A percentile compares a stretch with the other conserved stretches of the same genome.
phyloP scores from a whole-genome alignment of 495 filamentous ascomycete species.

The Aspergillus panamensis region DNA sequence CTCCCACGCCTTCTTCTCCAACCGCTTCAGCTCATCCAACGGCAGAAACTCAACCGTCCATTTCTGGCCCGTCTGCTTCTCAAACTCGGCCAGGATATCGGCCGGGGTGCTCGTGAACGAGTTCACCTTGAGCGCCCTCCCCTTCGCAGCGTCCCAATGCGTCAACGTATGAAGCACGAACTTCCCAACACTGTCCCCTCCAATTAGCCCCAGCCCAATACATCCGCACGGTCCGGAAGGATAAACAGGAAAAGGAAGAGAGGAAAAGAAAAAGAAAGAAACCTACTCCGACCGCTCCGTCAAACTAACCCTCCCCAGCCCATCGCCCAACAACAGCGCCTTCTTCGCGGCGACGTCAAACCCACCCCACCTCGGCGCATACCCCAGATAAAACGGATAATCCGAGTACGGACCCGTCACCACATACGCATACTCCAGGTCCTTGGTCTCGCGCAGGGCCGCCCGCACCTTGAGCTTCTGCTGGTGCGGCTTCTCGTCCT shows the following conservation, averaged over 20 bases:
- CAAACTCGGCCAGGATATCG: constrained; percentile 60
- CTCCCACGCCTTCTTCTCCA: constrained; percentile 57
- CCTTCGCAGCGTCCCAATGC: constrained; percentile 49
- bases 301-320: constrained; percentile 56
- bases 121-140: constrained; percentile 61
- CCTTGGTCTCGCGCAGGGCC: constrained; percentile 44
- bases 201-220: constrained; percentile 3
- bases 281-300: constrained; percentile 66
- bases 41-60: constrained; percentile 51
- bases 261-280: background rate
- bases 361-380: constrained; percentile 39
- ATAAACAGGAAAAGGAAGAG: background rate
- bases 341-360: constrained; percentile 54
- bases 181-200: constrained; percentile 57
- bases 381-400: constrained; percentile 50
- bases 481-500: constrained; percentile 64
- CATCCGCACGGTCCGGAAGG: background rate
- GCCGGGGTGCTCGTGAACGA: constrained; percentile 64
- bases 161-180: constrained; percentile 58
- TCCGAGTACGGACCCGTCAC: constrained; percentile 68
- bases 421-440: constrained; percentile 62
- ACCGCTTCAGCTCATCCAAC: constrained; percentile 45
- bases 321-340: constrained; percentile 57
- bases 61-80: constrained; percentile 57
- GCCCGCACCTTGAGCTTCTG: constrained; percentile 63